Conservation (phyloP, 805 yeast species). For the Yarrowia sp. region DNA sequence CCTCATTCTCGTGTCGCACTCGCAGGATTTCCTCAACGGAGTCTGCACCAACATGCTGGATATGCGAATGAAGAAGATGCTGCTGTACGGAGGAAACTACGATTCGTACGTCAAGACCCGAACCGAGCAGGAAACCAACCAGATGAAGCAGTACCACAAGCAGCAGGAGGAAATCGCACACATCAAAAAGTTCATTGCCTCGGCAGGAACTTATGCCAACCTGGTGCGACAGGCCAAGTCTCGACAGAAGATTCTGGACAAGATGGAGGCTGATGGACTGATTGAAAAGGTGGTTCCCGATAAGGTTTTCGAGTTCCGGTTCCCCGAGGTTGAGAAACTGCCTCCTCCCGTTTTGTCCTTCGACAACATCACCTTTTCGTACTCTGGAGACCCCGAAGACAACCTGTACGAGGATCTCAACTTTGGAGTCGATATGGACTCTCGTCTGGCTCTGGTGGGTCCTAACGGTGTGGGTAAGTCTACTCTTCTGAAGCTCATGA, state of each 20-base stretch:
- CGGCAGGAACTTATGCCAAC: constrained; percentile 99
- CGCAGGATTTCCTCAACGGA: constrained; percentile 99
- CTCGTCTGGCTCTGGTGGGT: constrained; percentile 95
- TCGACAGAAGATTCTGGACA: constrained; percentile 97
- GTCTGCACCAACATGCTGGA: constrained; percentile 98
- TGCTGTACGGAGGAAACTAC: constrained; percentile 94
- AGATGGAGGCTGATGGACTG: constrained; percentile 98
- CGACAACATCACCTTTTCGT: constrained; percentile 90
- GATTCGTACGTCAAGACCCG: constrained; percentile 96
- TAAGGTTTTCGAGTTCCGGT: constrained; percentile 88
- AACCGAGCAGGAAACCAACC: constrained; percentile 89
- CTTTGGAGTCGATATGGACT: constrained; percentile 99
- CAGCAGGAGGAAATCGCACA: constrained; percentile 99
- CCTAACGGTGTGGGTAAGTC: constrained; percentile 99
- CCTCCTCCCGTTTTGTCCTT: constrained; percentile 99
- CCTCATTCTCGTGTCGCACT: constrained; percentile 91
- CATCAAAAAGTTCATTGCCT: constrained; percentile 97
- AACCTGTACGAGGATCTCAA: constrained; percentile 86
- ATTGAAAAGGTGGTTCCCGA: constrained; percentile 91
- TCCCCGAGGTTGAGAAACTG: constrained; percentile 92
- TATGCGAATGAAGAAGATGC: constrained; percentile 80
- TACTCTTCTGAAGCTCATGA: constrained; percentile 91
- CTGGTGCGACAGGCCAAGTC: constrained; percentile 98
- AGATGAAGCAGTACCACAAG: constrained; percentile 94
- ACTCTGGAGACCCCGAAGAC: constrained; percentile 70